Conservation (phyloP, 176 grass and related monocot genomes). For the Aegilops sharonensis region DNA sequence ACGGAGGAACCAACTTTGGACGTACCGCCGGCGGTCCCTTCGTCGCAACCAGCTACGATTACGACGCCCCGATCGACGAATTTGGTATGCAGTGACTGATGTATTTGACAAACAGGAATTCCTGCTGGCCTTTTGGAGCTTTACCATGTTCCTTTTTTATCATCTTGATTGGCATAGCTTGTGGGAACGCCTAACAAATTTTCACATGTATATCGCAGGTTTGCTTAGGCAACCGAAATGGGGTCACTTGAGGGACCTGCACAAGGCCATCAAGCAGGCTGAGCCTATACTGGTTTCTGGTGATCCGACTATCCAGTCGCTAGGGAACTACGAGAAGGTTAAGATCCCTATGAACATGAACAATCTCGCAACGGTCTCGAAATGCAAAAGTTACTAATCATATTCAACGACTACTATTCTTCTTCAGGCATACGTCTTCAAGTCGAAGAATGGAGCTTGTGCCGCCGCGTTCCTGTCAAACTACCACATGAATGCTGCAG, state of each 20-base stretch:
- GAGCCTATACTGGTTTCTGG: constrained; percentile 60
- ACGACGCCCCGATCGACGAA: constrained; percentile 94
- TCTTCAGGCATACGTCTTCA: constrained; percentile 78
- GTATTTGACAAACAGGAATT: constrained; percentile 29
- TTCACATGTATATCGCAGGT: constrained; percentile 41
- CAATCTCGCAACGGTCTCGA: not conserved
- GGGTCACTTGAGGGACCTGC: constrained; percentile 93
- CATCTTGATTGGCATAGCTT: not conserved
- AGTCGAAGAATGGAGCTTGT: constrained; percentile 61
- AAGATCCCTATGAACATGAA: not conserved
- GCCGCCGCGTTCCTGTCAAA: constrained; percentile 87
- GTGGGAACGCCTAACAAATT: not conserved
- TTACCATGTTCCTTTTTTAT: not conserved
- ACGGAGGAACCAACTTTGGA: constrained; percentile 96
- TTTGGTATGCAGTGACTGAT: constrained; percentile 55
- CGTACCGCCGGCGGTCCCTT: constrained; percentile 89
- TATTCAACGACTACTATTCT: not conserved
- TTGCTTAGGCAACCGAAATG: constrained; percentile 86
- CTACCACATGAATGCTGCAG: constrained; percentile 45
- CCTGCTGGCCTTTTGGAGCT: not conserved
- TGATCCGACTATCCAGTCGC: constrained; percentile 50
- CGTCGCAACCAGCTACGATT: constrained; percentile 92
- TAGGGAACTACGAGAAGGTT: constrained; percentile 82
- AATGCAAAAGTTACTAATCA: not conserved
- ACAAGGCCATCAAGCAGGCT: constrained; percentile 83